phyloP scores from a whole-genome alignment of 176 grass and related monocot species.

The Zizania latifolia region DNA sequence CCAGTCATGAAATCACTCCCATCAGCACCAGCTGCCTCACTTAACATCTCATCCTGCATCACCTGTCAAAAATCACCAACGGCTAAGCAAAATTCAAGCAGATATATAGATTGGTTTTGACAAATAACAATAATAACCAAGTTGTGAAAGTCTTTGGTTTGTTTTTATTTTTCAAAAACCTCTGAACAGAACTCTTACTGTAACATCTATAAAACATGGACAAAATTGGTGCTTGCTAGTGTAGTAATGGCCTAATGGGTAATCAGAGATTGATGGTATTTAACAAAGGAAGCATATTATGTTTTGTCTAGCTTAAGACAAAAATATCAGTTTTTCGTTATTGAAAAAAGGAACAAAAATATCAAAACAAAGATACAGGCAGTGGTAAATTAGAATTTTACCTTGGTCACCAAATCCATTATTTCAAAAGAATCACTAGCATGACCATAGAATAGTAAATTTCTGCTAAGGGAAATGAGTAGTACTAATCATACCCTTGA shows the following conservation, averaged over 20 bases:
- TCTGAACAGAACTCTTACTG: not conserved
- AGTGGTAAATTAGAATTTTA: not conserved
- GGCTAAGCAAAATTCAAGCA: not conserved
- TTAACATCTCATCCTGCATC: constrained; percentile 42
- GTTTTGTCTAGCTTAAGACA: not conserved
- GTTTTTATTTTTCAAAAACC: not conserved
- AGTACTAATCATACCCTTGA: constrained; percentile 38
- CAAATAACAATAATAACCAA: not conserved
- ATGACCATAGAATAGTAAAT: not conserved
- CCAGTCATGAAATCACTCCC: constrained; percentile 56
- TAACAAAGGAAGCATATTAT: not conserved
- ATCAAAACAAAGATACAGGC: not conserved
- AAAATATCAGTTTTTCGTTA: not conserved
- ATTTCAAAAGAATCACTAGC: too few species aligned
- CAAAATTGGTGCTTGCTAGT: not conserved
- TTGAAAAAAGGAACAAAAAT: not conserved
- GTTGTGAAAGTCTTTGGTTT: not conserved
- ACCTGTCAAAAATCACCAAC: constrained; percentile 35
- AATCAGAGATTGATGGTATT: not conserved
- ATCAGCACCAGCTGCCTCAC: constrained; percentile 28
- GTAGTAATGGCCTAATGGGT: too few species aligned
- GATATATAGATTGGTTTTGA: not conserved
- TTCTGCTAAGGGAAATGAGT: not conserved
- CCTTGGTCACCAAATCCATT: too few species aligned
- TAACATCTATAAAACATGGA: not conserved